Base-by-base conservation (phyloP, 2,329 filamentous ascomycete genomes). In the Monilinia fructigena region DNA sequence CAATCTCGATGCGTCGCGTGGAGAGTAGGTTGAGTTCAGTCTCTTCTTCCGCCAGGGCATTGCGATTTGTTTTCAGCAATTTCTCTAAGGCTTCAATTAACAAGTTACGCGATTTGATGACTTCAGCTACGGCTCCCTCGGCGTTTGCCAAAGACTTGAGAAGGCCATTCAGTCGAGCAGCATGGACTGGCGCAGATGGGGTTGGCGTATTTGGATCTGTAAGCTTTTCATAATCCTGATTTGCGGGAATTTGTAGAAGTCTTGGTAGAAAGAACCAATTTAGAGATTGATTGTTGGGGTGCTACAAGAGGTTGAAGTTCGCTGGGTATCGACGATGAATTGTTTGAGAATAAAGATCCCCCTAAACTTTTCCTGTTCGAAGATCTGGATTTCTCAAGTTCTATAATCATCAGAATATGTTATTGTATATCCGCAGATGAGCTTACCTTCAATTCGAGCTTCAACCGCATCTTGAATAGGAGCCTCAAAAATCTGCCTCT, bases 181-280 rank as follows among this genome's bases (percentile, higher is more conserved):
- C 95, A 75, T 96, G 92, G 26, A 99, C 93, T 1, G 95, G 93
- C 0, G 93, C 89, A 0, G 92, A 90, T 0, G 94, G 92, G 1
- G 89, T 81, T 1, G 85, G 81, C 0, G 84, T 85, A 38, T 83
- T 82, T 0, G 92, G 85, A 72, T 93, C 90, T 65, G 88, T 90
- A 75, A 96, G 83, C 77, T 94, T 96, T 61, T 90, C 86, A 74
- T 92, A 97, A 72, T 98, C 94, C 70, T 88, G 82, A 70, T 91
- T 89, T 55, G 94, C 93, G 16, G 16, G 86, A 85, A 63, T 86
- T 85, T 56, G 91, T 78, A 1, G 88, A 84, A 3, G 86, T 85
- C 75, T 88, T 90, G 20, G 89, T 84, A 12, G 87, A 83, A 14
- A 89, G 80, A 26, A 88, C 84, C 61, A 91, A 83, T 77, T 96